Conservation (phyloP, 306 rosid genomes). For the Acacia confusa region DNA sequence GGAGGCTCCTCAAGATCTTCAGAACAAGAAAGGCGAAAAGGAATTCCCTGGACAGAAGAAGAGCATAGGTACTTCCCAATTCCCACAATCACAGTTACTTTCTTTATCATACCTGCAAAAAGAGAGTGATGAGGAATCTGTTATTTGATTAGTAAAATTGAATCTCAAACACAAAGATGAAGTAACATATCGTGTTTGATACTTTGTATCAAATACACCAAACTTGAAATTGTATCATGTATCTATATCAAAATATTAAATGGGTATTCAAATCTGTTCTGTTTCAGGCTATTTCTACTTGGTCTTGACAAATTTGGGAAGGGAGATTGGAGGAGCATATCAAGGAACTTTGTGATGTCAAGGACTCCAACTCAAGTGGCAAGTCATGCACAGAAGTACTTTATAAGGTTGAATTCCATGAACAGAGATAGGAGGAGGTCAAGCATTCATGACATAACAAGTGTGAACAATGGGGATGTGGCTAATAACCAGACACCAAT, state of each 20-base stretch:
- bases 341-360: slow-evolving; percentile 92
- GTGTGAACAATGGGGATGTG: slow-evolving; percentile 77
- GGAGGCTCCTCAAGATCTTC: slow-evolving; percentile 77
- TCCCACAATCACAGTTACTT: slow-evolving; percentile 9
- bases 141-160: neutral
- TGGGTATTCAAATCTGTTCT: neutral
- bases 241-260: neutral
- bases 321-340: slow-evolving; percentile 99
- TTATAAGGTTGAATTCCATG: slow-evolving; percentile 90
- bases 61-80: slow-evolving; percentile 77
- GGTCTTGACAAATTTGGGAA: slow-evolving; percentile 98
- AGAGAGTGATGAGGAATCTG: neutral
- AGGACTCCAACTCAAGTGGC: slow-evolving; percentile 99
- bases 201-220: neutral
- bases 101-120: neutral
- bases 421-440: slow-evolving; percentile 96
- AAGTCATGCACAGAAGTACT: slow-evolving; percentile 97
- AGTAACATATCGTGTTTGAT: neutral
- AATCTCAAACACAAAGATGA: neutral
- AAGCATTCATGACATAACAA: slow-evolving; percentile 92
- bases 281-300: slow-evolving; percentile 80
- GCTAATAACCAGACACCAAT: slow-evolving; percentile 67
- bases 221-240: neutral
- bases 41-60: slow-evolving; percentile 99
- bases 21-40: slow-evolving; percentile 92